phyloP scores from a whole-genome alignment of 352 stramenopile species.

The Pythium sukuiense region DNA sequence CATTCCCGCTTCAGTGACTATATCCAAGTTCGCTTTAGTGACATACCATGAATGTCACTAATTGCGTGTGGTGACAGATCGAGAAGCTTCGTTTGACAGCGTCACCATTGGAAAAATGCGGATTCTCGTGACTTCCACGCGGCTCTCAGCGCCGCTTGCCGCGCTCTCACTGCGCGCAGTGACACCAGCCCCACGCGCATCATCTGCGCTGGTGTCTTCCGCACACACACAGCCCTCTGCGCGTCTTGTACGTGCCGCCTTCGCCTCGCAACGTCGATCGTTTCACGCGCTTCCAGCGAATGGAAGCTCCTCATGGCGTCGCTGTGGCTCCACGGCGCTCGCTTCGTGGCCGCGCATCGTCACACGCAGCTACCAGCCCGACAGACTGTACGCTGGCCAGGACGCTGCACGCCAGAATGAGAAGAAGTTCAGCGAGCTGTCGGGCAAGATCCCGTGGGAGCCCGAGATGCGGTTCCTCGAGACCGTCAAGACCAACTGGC shows the following conservation, averaged over 20 bases:
- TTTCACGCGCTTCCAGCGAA: neutral
- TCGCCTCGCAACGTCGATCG: constrained; percentile 4
- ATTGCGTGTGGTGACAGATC: neutral
- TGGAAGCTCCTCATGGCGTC: neutral
- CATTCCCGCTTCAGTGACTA: constrained; percentile 1
- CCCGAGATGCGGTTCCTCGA: constrained; percentile 59
- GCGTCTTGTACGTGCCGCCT: neutral
- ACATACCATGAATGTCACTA: neutral
- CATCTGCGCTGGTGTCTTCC: neutral
- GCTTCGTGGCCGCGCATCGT: neutral
- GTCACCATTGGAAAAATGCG: neutral
- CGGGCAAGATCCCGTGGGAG: constrained; percentile 79
- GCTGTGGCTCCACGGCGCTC: neutral
- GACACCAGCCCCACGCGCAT: neutral
- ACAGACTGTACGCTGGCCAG: constrained; percentile 71
- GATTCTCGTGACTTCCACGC: neutral
- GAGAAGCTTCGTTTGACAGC: constrained; percentile 5
- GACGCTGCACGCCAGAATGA: constrained; percentile 65
- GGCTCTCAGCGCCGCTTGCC: neutral
- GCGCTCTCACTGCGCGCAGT: neutral
- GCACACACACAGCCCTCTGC: neutral
- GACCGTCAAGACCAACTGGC: constrained; percentile 56
- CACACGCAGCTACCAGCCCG: constrained; percentile 32
- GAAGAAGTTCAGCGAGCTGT: constrained; percentile 78
- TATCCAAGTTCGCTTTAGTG: neutral